Evolutionary conservation across 345 rosid species (phyloP).

Genomic region (Boechera divaricarpa): DNA sequence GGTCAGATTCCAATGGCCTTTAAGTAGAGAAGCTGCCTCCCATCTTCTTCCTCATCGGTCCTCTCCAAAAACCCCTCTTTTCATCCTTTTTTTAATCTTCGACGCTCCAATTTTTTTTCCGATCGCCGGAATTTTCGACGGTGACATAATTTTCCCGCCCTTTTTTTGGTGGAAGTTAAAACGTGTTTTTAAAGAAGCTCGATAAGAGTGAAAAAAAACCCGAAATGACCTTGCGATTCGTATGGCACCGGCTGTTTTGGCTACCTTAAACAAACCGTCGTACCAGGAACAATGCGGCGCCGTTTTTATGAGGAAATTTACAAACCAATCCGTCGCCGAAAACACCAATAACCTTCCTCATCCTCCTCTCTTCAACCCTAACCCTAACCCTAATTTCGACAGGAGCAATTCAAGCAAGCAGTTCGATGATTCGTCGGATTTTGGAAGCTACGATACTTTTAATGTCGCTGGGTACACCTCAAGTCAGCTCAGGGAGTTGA

Average conservation of each 20-base stretch:
- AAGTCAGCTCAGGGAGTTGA: slow-evolving; percentile 59
- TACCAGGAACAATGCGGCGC: slow-evolving; percentile 42
- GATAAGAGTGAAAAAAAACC: background rate
- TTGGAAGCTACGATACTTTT: slow-evolving; percentile 56
- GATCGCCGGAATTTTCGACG: slow-evolving; percentile 25
- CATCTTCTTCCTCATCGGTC: slow-evolving; percentile 36
- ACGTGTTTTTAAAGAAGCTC: too few relatives aligned
- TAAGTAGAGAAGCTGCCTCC: slow-evolving; percentile 40
- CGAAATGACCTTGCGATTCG: slow-evolving; percentile 36
- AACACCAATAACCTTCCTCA: slow-evolving; percentile 2
- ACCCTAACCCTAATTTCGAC: slow-evolving; percentile 60
- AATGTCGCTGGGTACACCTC: slow-evolving; percentile 64
- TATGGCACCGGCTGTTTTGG: slow-evolving; percentile 43
- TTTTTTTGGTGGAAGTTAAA: background rate
- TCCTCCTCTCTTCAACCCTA: slow-evolving; percentile 45
- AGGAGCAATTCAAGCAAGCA: slow-evolving; percentile 30
- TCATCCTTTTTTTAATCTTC: background rate
- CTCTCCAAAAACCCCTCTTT: slow-evolving; percentile 18
- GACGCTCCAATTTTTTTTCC: background rate
- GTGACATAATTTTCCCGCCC: slow-evolving; percentile 29
- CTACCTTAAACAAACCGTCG: slow-evolving; percentile 40
- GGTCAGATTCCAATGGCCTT: slow-evolving; percentile 43
- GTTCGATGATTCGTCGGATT: slow-evolving; percentile 50
- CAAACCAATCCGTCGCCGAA: slow-evolving; percentile 35
- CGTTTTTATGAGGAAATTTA: slow-evolving; percentile 37